A percentile compares a stretch with the other conserved stretches of the same genome.
phyloP scores from a whole-genome alignment of 164 flowering plant genomes.

The Tetracentron sinense region DNA sequence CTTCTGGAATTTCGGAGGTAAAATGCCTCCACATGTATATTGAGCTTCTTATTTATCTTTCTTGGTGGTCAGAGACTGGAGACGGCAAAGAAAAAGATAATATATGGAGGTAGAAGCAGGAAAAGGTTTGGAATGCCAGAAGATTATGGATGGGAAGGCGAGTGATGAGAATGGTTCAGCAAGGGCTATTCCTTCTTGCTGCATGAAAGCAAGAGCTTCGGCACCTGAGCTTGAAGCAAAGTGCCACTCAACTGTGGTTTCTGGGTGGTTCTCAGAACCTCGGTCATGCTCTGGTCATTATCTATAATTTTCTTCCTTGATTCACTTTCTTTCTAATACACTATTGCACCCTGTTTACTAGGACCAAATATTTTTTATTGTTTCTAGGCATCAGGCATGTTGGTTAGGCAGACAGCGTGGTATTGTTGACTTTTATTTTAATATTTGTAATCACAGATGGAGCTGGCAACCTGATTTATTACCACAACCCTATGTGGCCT shows the following conservation, averaged over 20 bases:
- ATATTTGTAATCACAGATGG: constrained; percentile 36
- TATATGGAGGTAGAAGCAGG: constrained; percentile 74
- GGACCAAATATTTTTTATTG: no score
- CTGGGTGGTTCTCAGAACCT: constrained; percentile 95
- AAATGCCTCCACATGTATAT: no score
- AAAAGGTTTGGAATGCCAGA: constrained; percentile 81
- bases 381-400: no score
- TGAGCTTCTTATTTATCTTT: no score
- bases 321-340: background rate
- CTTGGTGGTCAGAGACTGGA: constrained; percentile 75
- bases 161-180: constrained; percentile 35
- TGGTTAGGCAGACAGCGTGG: no score
- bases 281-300: constrained; percentile 46
- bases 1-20: no score
- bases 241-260: constrained; percentile 88
- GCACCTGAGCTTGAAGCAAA: constrained; percentile 64
- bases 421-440: no score
- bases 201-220: constrained; percentile 78
- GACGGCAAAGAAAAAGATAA: constrained; percentile 52
- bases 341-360: background rate
- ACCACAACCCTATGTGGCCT: constrained; percentile 99
- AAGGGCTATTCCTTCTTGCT: constrained; percentile 68
- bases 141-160: constrained; percentile 78
- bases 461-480: constrained; percentile 39
- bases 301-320: constrained; percentile 7